Evolutionary conservation across 148 eudicot species (phyloP), one percentile per base, ranked within the genome.

Genomic region (Rhododendron griersonianum): DNA sequence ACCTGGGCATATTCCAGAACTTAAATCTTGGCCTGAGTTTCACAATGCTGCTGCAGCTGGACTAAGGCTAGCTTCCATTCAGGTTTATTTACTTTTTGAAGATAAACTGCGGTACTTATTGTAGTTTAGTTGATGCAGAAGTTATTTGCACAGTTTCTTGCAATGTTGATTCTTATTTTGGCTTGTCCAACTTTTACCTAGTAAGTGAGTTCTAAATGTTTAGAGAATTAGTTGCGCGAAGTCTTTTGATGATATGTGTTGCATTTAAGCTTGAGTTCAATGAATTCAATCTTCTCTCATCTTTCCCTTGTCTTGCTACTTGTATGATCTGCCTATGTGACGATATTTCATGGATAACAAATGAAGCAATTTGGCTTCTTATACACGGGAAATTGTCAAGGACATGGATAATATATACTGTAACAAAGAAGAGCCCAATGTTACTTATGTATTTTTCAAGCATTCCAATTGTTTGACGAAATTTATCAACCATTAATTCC

Each of bases 11-110:
- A 90, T 97, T 77, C 98, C 93, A 77, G 99, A 97, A 88, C 98
- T 97, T 78, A 94, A 92, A 81, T 90, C 93, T 84, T 97, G 99
- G 99, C 98, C 99, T 65, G 99, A 97, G 91, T 95, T 97, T 91
- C 98, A 97, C 91, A 97, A 97, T 92, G 98, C 99, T 85, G 98
- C 95, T 86, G 98, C 99, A 81, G 94, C 98, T 91, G 99, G 99
- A 75, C 86, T 95, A 86, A 92, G 95, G 81, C 92, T 95, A 25
- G 92, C 96, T 63, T 93, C 95, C 39, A 90, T 94, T 67, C 98
- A 94, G 98, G 99, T 97, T 84, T 86, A 59, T 83, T 76, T 35
- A 81, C 50, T 5, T 41, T 73, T 83, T 2, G 13, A 25, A 57
- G 45, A 48, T 41, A 21, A 16, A 55, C 13, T 86, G 19, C 14